Evolutionary conservation across 83 land plant species (phyloP).

Genomic region (Picea engelmannii): DNA sequence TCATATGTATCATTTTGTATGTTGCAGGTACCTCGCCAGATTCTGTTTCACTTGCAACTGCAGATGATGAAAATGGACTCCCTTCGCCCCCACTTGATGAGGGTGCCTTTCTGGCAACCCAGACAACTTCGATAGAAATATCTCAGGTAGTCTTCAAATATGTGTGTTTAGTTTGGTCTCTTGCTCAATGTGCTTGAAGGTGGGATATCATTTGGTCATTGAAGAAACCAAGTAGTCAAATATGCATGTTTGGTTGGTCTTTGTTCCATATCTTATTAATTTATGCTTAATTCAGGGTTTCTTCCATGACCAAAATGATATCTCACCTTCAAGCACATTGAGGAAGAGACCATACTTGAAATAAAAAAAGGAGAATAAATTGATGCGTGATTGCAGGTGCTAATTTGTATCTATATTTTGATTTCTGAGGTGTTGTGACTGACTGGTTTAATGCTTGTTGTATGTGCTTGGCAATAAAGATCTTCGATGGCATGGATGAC

Average conservation of each 20-base stretch:
- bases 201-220: too few species aligned
- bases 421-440: too few species aligned
- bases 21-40: constrained; percentile 41
- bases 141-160: constrained; percentile 39
- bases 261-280: background rate
- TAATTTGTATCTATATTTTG: too few species aligned
- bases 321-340: background rate
- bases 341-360: background rate
- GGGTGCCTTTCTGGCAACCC: constrained; percentile 47
- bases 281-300: background rate
- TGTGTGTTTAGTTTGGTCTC: too few species aligned
- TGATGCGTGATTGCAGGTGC: too few species aligned
- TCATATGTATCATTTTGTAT: background rate
- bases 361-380: too few species aligned
- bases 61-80: constrained; percentile 60
- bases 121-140: constrained; percentile 43
- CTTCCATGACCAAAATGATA: too few species aligned
- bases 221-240: background rate
- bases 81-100: constrained; percentile 84
- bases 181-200: too few species aligned
- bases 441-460: too few species aligned
- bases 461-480: constrained; percentile 28
- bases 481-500: constrained; percentile 85
- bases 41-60: constrained; percentile 46
- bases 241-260: too few species aligned